Evolutionary conservation across 176 grass and related monocot species (phyloP).

Genomic region (Poa pratensis): DNA sequence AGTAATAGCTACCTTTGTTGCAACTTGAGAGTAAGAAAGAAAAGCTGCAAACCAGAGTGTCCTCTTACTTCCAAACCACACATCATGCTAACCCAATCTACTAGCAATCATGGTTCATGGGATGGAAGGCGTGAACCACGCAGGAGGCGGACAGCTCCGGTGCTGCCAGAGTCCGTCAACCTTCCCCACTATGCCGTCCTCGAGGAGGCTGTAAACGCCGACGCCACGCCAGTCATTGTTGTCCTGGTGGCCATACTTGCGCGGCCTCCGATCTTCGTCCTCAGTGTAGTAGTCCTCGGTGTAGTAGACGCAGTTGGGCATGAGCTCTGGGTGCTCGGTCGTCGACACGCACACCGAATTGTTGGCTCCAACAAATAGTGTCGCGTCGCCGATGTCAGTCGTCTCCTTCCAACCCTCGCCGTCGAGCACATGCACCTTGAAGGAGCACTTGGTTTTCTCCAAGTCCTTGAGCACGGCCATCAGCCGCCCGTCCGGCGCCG

Average conservation of each 20-base stretch:
- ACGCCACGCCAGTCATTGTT: background rate
- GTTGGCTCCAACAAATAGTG: background rate
- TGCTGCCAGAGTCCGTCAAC: background rate
- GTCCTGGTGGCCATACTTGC: background rate
- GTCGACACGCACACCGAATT: background rate
- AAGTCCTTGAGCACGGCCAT: constrained; percentile 10
- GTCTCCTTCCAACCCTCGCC: background rate
- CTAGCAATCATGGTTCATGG: background rate
- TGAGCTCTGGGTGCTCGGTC: background rate
- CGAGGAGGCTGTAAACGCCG: background rate
- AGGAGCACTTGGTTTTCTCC: background rate
- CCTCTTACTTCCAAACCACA: too few species aligned
- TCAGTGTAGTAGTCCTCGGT: background rate
- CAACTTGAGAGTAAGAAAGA: too few species aligned
- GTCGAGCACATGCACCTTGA: constrained; percentile 16
- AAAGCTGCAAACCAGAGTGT: too few species aligned
- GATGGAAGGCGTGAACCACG: constrained; percentile 22
- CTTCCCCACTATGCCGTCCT: background rate
- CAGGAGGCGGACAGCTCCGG: background rate
- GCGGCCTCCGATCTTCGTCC: background rate
- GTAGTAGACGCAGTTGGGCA: background rate
- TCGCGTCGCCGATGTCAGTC: background rate
- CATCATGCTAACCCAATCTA: background rate
- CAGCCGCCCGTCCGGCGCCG: constrained; percentile 10
- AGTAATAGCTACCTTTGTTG: too few species aligned